Conservation (phyloP, 306 rosid genomes). For the Cucumis sativus region DNA sequence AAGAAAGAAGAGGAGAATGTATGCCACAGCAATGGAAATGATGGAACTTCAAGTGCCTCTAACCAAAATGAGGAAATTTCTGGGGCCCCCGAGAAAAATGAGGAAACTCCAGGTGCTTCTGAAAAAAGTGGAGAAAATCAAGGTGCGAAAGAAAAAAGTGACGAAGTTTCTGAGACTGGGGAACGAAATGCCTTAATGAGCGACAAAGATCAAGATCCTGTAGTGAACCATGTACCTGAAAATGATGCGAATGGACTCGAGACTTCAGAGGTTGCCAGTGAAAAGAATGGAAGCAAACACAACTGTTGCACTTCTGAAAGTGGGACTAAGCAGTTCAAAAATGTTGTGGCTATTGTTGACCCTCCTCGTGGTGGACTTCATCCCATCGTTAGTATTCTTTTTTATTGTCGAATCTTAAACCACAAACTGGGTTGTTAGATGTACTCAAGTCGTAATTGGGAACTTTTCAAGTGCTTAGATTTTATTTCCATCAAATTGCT, state of each 20-base stretch:
- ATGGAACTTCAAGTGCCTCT: conserved; percentile 11
- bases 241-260: conserved; percentile 23
- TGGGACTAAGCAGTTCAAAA: conserved; percentile 38
- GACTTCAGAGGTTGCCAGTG: conserved; percentile 25
- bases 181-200: conserved; percentile 13
- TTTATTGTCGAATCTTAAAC: not conserved
- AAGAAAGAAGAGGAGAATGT: conserved; percentile 28
- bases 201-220: conserved; percentile 7
- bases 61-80: conserved; percentile 9
- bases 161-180: conserved; percentile 15
- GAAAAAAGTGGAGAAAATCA: conserved; percentile 19
- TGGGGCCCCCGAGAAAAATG: conserved; percentile 17
- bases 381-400: conserved; percentile 64
- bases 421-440: not conserved
- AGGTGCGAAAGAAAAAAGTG: conserved; percentile 17
- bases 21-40: not conserved
- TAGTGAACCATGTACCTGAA: conserved; percentile 28
- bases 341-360: conserved; percentile 91
- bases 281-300: conserved; percentile 25
- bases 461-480: too few relatives aligned
- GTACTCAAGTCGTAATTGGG: too few relatives aligned
- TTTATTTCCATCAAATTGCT: not conserved
- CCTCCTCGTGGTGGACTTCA: conserved; percentile 97
- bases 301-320: conserved; percentile 32
- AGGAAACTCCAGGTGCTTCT: conserved; percentile 13